Base-by-base conservation (phyloP, 2,329 filamentous ascomycete species). In the Ophiostoma sp. region DNA sequence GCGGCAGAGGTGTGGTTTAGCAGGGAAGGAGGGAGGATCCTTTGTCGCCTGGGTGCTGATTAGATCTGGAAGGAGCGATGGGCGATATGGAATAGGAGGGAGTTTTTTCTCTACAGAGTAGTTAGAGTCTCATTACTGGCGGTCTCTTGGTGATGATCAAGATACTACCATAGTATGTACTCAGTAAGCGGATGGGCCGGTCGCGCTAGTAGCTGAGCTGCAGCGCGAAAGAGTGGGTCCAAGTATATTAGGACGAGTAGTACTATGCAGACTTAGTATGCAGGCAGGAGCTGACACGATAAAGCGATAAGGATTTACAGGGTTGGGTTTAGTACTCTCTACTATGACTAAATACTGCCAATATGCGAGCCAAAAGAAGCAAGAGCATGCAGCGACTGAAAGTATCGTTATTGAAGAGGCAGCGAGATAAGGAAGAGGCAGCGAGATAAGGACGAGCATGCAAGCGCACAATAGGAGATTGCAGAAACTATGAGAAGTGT, bases 171-270 rank as follows among this genome's bases (percentile, higher is more conserved):
- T n/a, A n/a, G n/a, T n/a, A n/a, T n/a, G n/a, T 68, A 39, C 36
- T 11, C 36, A 39, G 36, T 39, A 67, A 64, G 70, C 72, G 72
- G 72, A 72, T 72, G 62, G 39, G 67, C 64, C 72, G 72, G 72
- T 66, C 44, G 65, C 72, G 72, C 72, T 73, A 72, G 68, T 39
- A 44, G 70, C 67, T 69, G 52, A 67, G 62, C 67, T 70, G 69
- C 69, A 68, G 67, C 57, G 31, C 35, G 23, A 36, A 65, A 66
- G 57, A 71, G 70, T 71, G 70, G 70, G 70, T 5, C 67, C 67
- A 57, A 31, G 52, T 57, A 57, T 57, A 57, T 15, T 57, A 57
- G 52, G 52, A 57, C 52, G 52, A 27, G n/a, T n/a, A 31, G 3
- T 31, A 31, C 44, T 7, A 20, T 48, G 10, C 48, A 54, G n/a